A percentile compares a stretch with the other conserved stretches of the same genome.
These are phyloP conservation scores for Tilletia caries DNA, from an alignment of 1,284 basidiomycete species.

Conservation along the genomic window DNA sequence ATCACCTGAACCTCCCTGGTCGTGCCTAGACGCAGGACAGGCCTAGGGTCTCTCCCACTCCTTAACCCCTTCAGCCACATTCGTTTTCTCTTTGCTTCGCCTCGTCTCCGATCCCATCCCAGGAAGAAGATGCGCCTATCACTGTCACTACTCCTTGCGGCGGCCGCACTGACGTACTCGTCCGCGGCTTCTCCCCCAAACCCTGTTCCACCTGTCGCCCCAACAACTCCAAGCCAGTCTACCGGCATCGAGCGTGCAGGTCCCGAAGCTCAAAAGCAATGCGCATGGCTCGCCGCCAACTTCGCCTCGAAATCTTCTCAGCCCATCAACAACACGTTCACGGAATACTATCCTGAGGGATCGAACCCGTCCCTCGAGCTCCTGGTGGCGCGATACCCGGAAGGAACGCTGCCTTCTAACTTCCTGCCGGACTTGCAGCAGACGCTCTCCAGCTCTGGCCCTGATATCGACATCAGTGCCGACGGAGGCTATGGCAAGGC, in stretches of 20 bases:
- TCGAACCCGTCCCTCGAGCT: conserved; percentile 16
- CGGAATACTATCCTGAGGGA: conserved; percentile 15
- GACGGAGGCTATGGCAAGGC: conserved; percentile 6
- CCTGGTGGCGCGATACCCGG: conserved; percentile 10
- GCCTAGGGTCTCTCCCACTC: not conserved
- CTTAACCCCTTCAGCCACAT: too few species aligned
- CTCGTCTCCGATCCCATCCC: too few species aligned
- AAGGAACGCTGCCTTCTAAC: not conserved
- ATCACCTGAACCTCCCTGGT: too few species aligned
- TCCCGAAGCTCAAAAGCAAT: not conserved
- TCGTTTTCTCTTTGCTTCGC: too few species aligned
- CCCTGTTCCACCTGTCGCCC: too few species aligned
- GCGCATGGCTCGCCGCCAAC: conserved; percentile 11
- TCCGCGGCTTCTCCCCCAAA: too few species aligned
- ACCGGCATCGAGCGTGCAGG: not conserved
- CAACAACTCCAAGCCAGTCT: too few species aligned
- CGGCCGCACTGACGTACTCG: too few species aligned
- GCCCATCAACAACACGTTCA: conserved; percentile 1
- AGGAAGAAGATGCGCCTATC: too few species aligned
- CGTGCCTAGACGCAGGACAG: too few species aligned
- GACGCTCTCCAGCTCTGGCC: not conserved
- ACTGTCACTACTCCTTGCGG: too few species aligned
- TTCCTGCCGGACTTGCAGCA: not conserved
- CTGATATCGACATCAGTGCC: conserved; percentile 15
- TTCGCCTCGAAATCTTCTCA: not conserved